phyloP scores from a whole-genome alignment of 2,329 filamentous ascomycete species.

The Nemania serpens region DNA sequence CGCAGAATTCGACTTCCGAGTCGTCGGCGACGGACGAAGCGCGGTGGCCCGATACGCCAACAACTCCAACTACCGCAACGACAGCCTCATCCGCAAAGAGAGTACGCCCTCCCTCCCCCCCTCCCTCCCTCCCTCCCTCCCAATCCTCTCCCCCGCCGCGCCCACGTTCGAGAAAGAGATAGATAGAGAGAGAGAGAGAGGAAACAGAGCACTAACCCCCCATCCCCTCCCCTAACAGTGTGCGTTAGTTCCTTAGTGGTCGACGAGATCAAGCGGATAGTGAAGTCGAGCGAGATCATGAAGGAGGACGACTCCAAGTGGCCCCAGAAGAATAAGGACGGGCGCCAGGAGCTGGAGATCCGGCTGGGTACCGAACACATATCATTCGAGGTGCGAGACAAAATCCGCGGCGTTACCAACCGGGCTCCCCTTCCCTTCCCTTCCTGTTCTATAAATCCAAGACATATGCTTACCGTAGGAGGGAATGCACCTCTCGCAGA shows the following conservation, averaged over 20 bases:
- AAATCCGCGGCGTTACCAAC: neutral
- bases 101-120: constrained; percentile 63
- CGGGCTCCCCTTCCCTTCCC: no score
- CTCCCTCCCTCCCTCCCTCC: neutral
- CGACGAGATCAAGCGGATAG: constrained; percentile 94
- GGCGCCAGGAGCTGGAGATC: constrained; percentile 94
- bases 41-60: constrained; percentile 96
- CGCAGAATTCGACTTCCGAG: constrained; percentile 96
- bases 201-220: no score
- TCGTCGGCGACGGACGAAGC: constrained; percentile 88
- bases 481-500: constrained; percentile 57
- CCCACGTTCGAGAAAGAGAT: no score
- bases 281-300: constrained; percentile 95
- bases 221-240: constrained; percentile 72
- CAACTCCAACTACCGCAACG: constrained; percentile 99
- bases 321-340: constrained; percentile 99
- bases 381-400: constrained; percentile 79
- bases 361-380: constrained; percentile 93
- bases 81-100: constrained; percentile 98
- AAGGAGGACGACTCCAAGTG: constrained; percentile 99
- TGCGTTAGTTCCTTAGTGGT: constrained; percentile 91
- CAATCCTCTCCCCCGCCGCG: neutral
- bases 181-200: no score
- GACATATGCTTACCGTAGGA: no score
- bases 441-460: no score